Evolutionary conservation across 768 basidiomycete species (phyloP), one percentile per base, ranked within the genome.

Genomic region (Coprinellus aureogranulatus): DNA sequence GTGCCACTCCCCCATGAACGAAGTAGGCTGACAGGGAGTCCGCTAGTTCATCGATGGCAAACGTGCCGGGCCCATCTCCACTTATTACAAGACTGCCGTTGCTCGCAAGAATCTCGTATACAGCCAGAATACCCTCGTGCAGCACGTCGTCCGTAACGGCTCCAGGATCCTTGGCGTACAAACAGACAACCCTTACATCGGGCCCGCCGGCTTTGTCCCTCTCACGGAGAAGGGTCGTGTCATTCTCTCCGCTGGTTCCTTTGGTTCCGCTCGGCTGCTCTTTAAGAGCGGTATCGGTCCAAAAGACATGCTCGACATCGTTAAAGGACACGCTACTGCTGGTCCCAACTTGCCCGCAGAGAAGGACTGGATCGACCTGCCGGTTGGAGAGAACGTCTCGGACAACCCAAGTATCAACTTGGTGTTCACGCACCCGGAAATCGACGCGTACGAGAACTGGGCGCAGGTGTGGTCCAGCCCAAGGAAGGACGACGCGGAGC

Each of bases 381-480:
- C 84, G 1, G 84, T 86, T 44, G 85, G 85, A 5, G 67, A 76
- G 53, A 80, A 80, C 57, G 78, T 78, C 14, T 55, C 46, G 25
- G 85, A 87, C 64, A 86, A 86, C 67, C 85, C 85, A 18, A 84
- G 83, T 5, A 82, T 87, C 63, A 85, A 85, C 61, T 80, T 81
- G 62, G 81, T 86, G 22, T 86, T 87, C 72, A 85, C 82, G 4
- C 85, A 86, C 65, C 84, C 85, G 2, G 73, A 73, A 39, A 74
- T 87, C 59, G 82, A 86, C 63, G 77, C 82, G 1, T 86, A 86
- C 64, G 82, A 86, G n/a, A 86, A 85, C 68, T 87, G 85, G 85
- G 80, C 78, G 2, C 61, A 77, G 39, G 81, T 85, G 2, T 85
- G 81, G 82, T 68, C 70, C 30, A 70, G 72, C 66, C 85, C 85